Base-by-base conservation (phyloP, 2,329 filamentous ascomycete species). In the Immersiporthe knoxdaviesiana region DNA sequence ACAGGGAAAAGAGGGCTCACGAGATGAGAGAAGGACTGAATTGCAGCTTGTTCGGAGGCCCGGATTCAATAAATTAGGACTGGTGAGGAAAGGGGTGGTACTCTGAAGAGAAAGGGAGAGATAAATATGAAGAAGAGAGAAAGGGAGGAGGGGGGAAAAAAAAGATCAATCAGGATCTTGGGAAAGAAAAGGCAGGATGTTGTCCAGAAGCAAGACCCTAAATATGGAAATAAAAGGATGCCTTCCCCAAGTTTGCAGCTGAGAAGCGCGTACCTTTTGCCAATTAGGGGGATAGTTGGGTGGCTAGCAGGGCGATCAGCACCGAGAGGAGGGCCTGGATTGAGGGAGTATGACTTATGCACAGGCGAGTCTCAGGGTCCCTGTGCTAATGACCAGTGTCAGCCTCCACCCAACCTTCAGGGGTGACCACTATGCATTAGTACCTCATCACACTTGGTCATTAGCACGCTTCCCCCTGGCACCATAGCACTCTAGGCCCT, bases 181-280 rank as follows among this genome's bases (percentile, higher is more conserved):
- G 32, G 18, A n/a, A 59, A n/a, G 16, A 2, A 18, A 59, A 32
- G 56, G 30, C 56, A 37, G 32, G 56, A n/a, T 10, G 18, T 37
- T 24, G 56, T 59, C 32, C 12, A 35, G 18, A 37, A 59, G 30
- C 30, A 21, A 37, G 8, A 59, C 32, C 56, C 56, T 59, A 59
- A 37, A n/a, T 59, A 59, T 56, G 32, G 30, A 59, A 59, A n/a
- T n/a, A 35, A 32, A 35, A 58, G 54, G 54, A 58, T 58, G 50
- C 24, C n/a, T n/a, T 58, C 54, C 54, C 44, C 54, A 7, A 30
- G 30, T 21, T 30, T 35, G 12, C 54, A 58, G 50, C n/a, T 32
- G 52, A 56, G 52, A 8, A 32, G 7, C 24, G 27, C 52, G 52
- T 56, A 7, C 24, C 24, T 56, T 2, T 56, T 56, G 52, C 52